Evolutionary conservation across 805 yeast genomes (phyloP).

Genomic region (Metschnikowia cerradonensis): DNA sequence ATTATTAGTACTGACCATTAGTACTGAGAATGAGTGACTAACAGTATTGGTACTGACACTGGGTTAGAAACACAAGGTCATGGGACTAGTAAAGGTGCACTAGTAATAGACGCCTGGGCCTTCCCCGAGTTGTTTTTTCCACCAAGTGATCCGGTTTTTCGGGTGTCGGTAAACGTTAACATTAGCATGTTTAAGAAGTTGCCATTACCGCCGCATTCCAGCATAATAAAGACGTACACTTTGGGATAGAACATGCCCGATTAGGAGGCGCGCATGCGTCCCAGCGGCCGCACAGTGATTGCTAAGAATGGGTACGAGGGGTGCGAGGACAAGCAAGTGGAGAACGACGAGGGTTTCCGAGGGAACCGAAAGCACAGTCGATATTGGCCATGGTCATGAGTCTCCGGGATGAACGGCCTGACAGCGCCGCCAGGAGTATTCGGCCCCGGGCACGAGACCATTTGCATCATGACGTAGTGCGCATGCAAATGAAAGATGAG

Average conservation of each 20-base stretch:
- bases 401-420: too few species aligned
- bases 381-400: too few species aligned
- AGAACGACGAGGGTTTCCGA: too few species aligned
- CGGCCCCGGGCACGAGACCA: not conserved
- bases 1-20: too few species aligned
- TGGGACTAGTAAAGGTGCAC: too few species aligned
- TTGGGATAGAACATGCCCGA: constrained; percentile 4
- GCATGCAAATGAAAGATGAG: not conserved
- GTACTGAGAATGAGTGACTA: too few species aligned
- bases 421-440: too few species aligned
- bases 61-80: too few species aligned
- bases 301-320: not conserved
- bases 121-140: not conserved
- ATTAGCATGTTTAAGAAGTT: not conserved
- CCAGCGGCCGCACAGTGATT: not conserved
- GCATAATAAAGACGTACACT: constrained; percentile 4
- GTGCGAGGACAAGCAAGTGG: not conserved
- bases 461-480: constrained; percentile 2
- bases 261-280: constrained; percentile 5
- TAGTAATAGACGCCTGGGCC: too few species aligned
- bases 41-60: too few species aligned
- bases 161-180: not conserved
- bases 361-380: too few species aligned
- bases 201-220: not conserved
- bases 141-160: not conserved